Evolutionary conservation across 192 early-diverging fungal genomes (phyloP).

Genomic region (Coemansia sp.): DNA sequence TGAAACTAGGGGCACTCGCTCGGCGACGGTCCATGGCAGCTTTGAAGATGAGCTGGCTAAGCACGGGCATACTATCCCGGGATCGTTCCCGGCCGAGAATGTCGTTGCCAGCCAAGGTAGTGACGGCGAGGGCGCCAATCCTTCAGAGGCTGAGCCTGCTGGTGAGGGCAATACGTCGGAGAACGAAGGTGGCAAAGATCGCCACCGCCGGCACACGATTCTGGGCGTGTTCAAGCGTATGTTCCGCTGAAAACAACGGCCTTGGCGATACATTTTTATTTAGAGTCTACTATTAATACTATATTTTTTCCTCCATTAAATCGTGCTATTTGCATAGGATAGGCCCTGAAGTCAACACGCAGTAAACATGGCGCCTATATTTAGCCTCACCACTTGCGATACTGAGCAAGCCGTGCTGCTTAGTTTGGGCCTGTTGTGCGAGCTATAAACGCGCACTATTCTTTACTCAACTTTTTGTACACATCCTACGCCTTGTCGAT

Average conservation of each 20-base stretch:
- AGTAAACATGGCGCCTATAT: slow-evolving; percentile 4
- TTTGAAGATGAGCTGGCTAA: slow-evolving; percentile 21
- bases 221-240: slow-evolving; percentile 55
- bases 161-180: slow-evolving; percentile 27
- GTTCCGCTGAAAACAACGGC: slow-evolving; percentile 29
- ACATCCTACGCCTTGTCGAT: not conserved
- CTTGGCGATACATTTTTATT: not conserved
- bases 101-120: slow-evolving; percentile 11
- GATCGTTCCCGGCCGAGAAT: slow-evolving; percentile 36
- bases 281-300: not conserved
- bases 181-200: slow-evolving; percentile 35
- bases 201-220: slow-evolving; percentile 44
- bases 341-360: not conserved
- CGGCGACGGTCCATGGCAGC: slow-evolving; percentile 23
- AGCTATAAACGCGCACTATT: not conserved
- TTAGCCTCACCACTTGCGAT: not conserved
- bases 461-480: not conserved
- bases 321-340: not conserved
- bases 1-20: slow-evolving; percentile 27
- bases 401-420: not conserved
- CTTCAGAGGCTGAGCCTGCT: slow-evolving; percentile 13
- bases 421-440: not conserved
- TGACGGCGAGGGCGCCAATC: slow-evolving; percentile 21
- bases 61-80: slow-evolving; percentile 32
- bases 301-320: not conserved